phyloP scores from a whole-genome alignment of 768 basidiomycete species.

The Tylopilus cervinicoccineus region DNA sequence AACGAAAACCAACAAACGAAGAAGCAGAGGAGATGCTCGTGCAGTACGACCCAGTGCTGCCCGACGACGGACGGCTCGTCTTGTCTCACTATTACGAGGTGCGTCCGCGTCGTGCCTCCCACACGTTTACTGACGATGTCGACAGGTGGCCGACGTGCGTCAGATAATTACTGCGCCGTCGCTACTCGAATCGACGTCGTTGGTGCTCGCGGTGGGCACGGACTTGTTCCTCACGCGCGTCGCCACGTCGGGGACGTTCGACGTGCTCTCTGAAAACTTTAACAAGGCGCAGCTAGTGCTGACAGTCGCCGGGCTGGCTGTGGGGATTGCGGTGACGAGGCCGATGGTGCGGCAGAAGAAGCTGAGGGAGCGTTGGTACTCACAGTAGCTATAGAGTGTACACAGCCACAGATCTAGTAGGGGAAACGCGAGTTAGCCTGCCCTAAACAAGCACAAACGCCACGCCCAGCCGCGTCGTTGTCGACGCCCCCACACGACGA shows the following conservation, averaged over 20 bases:
- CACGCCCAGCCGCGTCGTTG: neutral
- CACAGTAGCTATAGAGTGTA: slow-evolving; percentile 1
- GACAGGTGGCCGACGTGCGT: slow-evolving; percentile 64
- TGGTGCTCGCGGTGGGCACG: slow-evolving; percentile 82
- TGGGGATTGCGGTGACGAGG: slow-evolving; percentile 76
- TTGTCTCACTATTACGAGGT: slow-evolving; percentile 58
- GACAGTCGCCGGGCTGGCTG: slow-evolving; percentile 66
- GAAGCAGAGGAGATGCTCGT: slow-evolving; percentile 86
- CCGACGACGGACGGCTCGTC: slow-evolving; percentile 58
- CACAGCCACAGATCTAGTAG: slow-evolving; percentile 17
- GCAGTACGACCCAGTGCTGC: slow-evolving; percentile 78
- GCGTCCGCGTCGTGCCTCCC: slow-evolving; percentile 11
- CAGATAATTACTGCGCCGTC: slow-evolving; percentile 77
- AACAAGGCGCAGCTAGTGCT: slow-evolving; percentile 90
- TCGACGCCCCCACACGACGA: neutral
- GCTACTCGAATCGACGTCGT: slow-evolving; percentile 85
- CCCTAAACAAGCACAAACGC: slow-evolving; percentile 13
- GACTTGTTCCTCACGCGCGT: slow-evolving; percentile 88
- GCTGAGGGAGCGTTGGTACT: slow-evolving; percentile 73
- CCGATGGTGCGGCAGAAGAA: slow-evolving; percentile 75
- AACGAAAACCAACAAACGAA: slow-evolving; percentile 64
- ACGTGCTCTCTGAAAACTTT: slow-evolving; percentile 87
- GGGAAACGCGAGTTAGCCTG: slow-evolving; percentile 22
- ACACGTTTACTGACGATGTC: neutral
- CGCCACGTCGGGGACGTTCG: slow-evolving; percentile 87